These are phyloP conservation scores for Vitis hybrid DNA, from an alignment of 177 flowering plant genomes.

Conservation along the genomic window DNA sequence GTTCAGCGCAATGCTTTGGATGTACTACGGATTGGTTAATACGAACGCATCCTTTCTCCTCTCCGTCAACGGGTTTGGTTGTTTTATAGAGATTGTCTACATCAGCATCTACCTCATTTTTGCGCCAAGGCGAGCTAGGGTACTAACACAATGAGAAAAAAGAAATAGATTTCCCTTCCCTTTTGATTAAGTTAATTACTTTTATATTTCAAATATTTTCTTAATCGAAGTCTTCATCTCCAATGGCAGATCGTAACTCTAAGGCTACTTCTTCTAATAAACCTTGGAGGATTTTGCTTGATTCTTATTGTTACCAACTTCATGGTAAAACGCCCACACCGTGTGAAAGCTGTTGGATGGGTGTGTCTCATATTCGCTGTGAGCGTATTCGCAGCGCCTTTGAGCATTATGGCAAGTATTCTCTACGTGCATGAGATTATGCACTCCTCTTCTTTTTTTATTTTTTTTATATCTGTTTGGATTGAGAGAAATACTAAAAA, in stretches of 20 bases:
- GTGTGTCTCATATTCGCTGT: neutral
- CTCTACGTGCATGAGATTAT: neutral
- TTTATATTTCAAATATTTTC: too few relatives aligned
- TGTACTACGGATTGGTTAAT: constrained; percentile 17
- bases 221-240: too few relatives aligned
- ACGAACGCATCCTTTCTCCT: neutral
- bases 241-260: neutral
- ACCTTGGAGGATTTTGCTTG: constrained; percentile 2
- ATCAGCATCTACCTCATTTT: constrained; percentile 2
- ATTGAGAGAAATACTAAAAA: too few relatives aligned
- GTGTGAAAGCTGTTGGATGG: constrained; percentile 2
- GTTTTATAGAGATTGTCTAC: neutral
- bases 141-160: neutral
- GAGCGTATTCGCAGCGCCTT: neutral
- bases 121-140: constrained; percentile 11
- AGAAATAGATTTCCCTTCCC: too few relatives aligned
- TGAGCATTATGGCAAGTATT: constrained; percentile 4
- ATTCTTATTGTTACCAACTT: neutral
- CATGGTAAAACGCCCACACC: neutral
- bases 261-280: neutral
- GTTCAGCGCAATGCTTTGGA: constrained; percentile 18
- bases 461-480: too few relatives aligned
- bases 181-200: too few relatives aligned
- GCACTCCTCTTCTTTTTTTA: too few relatives aligned
- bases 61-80: neutral